Base-by-base conservation (phyloP, 2,329 filamentous ascomycete species). In the Diaporthe batatas region DNA sequence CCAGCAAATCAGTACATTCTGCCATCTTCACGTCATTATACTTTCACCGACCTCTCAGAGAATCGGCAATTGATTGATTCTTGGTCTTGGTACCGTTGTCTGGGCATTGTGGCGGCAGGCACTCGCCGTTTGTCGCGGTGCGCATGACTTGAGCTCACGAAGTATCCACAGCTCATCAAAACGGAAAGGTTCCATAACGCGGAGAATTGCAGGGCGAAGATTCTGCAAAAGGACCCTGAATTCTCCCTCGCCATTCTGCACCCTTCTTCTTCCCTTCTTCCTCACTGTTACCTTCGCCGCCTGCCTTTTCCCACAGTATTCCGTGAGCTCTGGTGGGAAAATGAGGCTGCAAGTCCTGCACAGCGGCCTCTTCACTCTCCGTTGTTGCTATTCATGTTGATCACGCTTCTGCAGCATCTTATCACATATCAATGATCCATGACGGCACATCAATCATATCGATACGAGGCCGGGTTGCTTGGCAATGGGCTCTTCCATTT, bases 401-500 rank as follows among this genome's bases (percentile, higher is more conserved):
- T 16, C 58, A 67, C n/a, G 4, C 21, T 25, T 39, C 44, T 1
- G 23, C 14, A 6, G n/a, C 47, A 67, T 16, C 39, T 39, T 21
- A 18, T 62, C 16, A 16, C 34, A 18, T 10, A n/a, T 62, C 68
- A 54, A 49, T 70, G 39, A 7, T 44, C n/a, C 42, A 36, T 70
- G 23, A 16, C 21, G 23, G 32, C 16, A 54, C 55, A 25, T 54
- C n/a, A n/a, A 25, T 54, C n/a, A n/a, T 42, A 8, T 16, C 21
- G 34, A 36, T 39, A 29, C 39, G 62, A 49, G 47, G 23, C 32
- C 71, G 76, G 70, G 72, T 75, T 74, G 74, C 74, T 77, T 77
- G 77, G 75, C 78, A 79, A 73, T 72, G 67, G 73, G 78, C 75
- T 78, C 73, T 76, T 78, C 75, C 74, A 78, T 76, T 76, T 74